Evolutionary conservation across 306 rosid genomes (phyloP).

Genomic region (Sphenostylis stenocarpa): DNA sequence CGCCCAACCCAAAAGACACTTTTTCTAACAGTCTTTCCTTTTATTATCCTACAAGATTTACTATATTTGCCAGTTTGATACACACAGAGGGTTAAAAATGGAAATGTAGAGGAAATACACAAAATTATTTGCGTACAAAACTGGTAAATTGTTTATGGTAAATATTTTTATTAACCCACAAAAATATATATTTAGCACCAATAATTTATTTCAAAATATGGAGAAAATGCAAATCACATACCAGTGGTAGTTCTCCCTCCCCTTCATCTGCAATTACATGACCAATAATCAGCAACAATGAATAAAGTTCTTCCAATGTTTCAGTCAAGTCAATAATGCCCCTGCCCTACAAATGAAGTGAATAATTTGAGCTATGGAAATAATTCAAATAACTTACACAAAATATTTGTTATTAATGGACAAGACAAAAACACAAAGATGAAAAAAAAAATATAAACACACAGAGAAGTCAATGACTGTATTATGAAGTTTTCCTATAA

Average conservation of each 20-base stretch:
- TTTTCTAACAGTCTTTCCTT: neutral
- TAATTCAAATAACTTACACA: neutral
- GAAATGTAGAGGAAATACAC: neutral
- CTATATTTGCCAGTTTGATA: neutral
- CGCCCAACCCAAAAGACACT: neutral
- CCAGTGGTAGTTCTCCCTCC: constrained; percentile 94
- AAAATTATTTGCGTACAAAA: neutral
- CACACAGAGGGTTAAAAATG: constrained; percentile 2
- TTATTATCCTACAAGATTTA: neutral
- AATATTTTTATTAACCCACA: neutral
- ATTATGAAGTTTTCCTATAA: neutral
- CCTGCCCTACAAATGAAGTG: constrained; percentile 69
- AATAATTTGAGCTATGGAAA: constrained; percentile 41
- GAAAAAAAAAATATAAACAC: neutral
- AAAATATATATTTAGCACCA: neutral
- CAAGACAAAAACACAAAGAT: neutral
- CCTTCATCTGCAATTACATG: constrained; percentile 96
- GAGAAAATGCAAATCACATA: constrained; percentile 44
- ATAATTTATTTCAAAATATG: no score
- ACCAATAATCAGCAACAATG: constrained; percentile 80
- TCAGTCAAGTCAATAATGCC: constrained; percentile 74
- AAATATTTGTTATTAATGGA: neutral
- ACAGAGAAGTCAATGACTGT: neutral
- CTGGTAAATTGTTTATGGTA: neutral
- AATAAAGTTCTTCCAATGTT: constrained; percentile 90